Evolutionary conservation across 1,139 yeast species (phyloP), one percentile per base, ranked within the genome.

Genomic region (Pichia sp.): DNA sequence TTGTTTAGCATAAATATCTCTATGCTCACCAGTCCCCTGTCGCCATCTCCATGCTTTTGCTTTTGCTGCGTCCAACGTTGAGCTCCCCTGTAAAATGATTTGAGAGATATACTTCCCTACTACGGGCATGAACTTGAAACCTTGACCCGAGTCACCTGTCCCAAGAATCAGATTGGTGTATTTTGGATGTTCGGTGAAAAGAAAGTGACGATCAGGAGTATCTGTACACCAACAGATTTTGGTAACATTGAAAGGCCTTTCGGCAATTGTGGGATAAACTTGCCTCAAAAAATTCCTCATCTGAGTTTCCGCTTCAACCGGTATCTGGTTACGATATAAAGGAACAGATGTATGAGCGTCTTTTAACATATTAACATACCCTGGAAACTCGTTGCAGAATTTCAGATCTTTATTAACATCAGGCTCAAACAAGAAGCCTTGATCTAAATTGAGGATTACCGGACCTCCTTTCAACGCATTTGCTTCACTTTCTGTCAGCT

Each of bases 361-460:
- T 10, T 37, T 47, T 22, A 37, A 43, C 47, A 56, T 51, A 48
- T 64, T 60, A 42, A 60, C 57, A 42, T 60, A 64, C 3, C 68
- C 67, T 10, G 67, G 68, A 37, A 64, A 63, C 50, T 65, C 67
- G 48, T 63, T 65, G 47, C 67, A 64, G 45, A 65, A 57, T 45
- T 65, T 65, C 28, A 64, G 46, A 10, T 60, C 61, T 39, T 58
- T 58, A 44, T 62, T 61, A 12, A 30, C 44, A 52, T 66, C 70
- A 6, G 72, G 70, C 50, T 68, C 71, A 48, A 69, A 69, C 44
- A 66, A 61, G 55, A 68, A 69, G 7, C 72, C 72, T 31, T 62
- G 59, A 46, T 69, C 71, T 23, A 66, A 51, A 50, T 75, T 70
- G 55, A 74, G 67, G 34, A 74, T 66, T 4, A 76, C 74, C 1